These are phyloP conservation scores for Prunella vulgaris DNA, from an alignment of 257 asterid species.

Conservation along the genomic window DNA sequence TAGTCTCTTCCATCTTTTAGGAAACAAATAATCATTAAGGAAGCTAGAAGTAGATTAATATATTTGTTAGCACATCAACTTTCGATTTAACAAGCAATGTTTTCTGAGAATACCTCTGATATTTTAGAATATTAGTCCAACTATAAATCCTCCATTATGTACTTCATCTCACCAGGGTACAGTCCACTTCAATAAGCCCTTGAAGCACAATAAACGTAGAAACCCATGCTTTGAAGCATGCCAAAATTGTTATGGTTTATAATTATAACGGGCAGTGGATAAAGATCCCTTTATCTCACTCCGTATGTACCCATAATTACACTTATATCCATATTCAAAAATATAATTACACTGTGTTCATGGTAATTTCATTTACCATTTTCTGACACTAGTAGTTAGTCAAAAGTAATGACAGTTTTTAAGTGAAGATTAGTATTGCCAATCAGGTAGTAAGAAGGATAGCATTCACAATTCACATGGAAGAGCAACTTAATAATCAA, in stretches of 20 bases:
- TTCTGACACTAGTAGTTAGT: not conserved
- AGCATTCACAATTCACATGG: not conserved
- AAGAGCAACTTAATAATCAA: too few relatives aligned
- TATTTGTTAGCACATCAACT: not conserved
- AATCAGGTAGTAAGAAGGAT: not conserved
- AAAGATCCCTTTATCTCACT: not conserved
- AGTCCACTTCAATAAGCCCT: not conserved
- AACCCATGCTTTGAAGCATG: not conserved
- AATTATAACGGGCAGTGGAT: not conserved
- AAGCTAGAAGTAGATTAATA: not conserved
- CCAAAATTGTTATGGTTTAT: not conserved
- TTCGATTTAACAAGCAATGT: not conserved
- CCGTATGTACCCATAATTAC: not conserved
- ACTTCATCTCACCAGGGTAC: too few relatives aligned
- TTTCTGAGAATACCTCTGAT: not conserved
- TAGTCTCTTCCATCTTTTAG: not conserved
- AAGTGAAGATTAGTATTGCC: not conserved
- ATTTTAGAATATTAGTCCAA: not conserved
- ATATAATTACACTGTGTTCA: not conserved
- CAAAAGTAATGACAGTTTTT: not conserved
- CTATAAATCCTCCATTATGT: too few relatives aligned
- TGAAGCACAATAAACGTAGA: not conserved
- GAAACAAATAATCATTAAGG: not conserved
- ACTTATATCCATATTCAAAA: not conserved
- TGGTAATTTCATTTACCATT: not conserved